These are phyloP conservation scores for Pseudoturritis turrita DNA, from an alignment of 345 rosid species.

Conservation along the genomic window DNA sequence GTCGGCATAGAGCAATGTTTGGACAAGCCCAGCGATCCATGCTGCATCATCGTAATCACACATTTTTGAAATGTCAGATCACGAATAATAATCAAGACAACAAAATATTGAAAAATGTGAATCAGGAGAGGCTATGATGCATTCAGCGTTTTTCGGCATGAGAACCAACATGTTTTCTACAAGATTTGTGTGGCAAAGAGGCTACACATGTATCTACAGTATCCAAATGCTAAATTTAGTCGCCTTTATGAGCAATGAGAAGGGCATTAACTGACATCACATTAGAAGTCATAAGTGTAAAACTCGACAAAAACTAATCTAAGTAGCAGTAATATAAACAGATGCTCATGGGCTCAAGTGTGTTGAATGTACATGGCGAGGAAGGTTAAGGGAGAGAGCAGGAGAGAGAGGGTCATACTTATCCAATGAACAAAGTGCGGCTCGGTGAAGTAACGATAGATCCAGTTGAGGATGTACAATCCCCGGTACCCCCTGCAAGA, in stretches of 20 bases:
- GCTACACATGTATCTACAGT: not conserved
- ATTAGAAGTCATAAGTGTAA: not conserved
- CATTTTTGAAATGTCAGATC: not conserved
- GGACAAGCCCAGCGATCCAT: slow-evolving; percentile 77
- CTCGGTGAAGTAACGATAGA: slow-evolving; percentile 75
- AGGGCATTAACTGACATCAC: not conserved
- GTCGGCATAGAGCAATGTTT: slow-evolving; percentile 70
- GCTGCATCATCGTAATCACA: slow-evolving; percentile 42
- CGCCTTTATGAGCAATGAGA: not conserved
- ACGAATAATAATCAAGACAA: not conserved
- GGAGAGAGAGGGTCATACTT: slow-evolving; percentile 44
- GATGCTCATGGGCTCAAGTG: not conserved
- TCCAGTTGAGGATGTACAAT: slow-evolving; percentile 72
- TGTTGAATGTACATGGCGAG: not conserved
- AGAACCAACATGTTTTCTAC: slow-evolving; percentile 7
- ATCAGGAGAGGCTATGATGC: not conserved
- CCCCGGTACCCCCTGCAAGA: slow-evolving; percentile 62
- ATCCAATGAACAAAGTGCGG: slow-evolving; percentile 67
- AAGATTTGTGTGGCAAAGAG: not conserved
- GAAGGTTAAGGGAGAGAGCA: not conserved
- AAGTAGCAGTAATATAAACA: not conserved
- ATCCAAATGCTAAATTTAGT: not conserved
- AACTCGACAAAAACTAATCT: not conserved
- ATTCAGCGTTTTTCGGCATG: not conserved
- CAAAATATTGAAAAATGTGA: not conserved